Evolutionary conservation across 2,329 filamentous ascomycete species (phyloP), one percentile per base, ranked within the genome.

Genomic region (Neopestalotiopsis rosae): DNA sequence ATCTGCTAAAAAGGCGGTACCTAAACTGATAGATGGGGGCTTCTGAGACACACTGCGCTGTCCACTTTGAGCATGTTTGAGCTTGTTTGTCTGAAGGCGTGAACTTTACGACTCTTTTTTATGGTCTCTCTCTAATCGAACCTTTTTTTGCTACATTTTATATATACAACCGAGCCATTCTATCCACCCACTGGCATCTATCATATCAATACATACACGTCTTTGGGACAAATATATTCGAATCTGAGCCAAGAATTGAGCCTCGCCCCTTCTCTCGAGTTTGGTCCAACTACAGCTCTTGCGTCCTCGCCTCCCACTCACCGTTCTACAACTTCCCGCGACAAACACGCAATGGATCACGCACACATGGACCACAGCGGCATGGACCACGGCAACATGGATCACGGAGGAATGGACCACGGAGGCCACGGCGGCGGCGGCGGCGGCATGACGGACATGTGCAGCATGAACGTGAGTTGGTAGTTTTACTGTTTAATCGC

Each of bases 401-500:
- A 81, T 71, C 83, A 85, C 77, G 79, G 79, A 71, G 76, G 79
- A 67, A 88, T 87, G 84, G 59, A 40, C 17, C 89, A 86, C 71
- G 88, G 91, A 76, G 86, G 85, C 73, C 82, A 83, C 73, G 87
- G 88, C 67, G 82, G 82, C 73, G 87, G 88, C 66, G 24, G 24
- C 24, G 24, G 24, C 24, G 82, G 82, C 73, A 89, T 90, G 86
- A 87, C 88, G 67, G 82, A 83, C 73, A 89, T 90, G 86, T 98
- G 95, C 88, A 95, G 86, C 81, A 98, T 98, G 94, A 97, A 95
- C 81, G 95, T 95, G 83, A 76, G 91, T 20, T n/a, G 34, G 24
- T 28, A 28, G 24, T 28, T n/a, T n/a, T 42, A 42, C 40, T 28
- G 24, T 28, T 28, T 28, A 28, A 28, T 28, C 24, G 24, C 24